Evolutionary conservation across 306 rosid genomes (phyloP).

Genomic region (Ormosia emarginata): DNA sequence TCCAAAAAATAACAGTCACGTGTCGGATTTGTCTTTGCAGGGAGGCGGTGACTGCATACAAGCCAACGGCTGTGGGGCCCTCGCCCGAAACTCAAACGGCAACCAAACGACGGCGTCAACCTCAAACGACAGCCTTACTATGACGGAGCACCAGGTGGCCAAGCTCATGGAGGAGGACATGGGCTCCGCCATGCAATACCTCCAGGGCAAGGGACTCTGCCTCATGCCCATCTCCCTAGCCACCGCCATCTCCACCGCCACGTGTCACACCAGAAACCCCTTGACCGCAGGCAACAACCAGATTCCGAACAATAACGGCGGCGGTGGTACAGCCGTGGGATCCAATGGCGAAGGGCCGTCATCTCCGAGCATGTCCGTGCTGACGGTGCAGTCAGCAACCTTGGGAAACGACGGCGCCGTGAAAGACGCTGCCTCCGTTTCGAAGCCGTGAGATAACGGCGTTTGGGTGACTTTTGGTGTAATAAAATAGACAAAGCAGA

Average conservation of each 20-base stretch:
- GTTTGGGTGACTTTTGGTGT: constrained; percentile 26
- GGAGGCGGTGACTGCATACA: constrained; percentile 79
- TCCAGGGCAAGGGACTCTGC: constrained; percentile 84
- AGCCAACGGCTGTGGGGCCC: constrained; percentile 38
- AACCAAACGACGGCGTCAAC: constrained; percentile 48
- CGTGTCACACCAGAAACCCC: constrained; percentile 67
- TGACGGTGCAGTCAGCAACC: constrained; percentile 74
- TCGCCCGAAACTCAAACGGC: constrained; percentile 18
- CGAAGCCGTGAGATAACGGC: constrained; percentile 63
- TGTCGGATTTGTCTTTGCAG: constrained; percentile 35
- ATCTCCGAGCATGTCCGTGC: constrained; percentile 78
- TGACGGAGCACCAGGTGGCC: constrained; percentile 85
- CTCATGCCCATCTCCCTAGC: constrained; percentile 91
- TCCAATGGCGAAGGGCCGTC: constrained; percentile 71
- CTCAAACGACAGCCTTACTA: constrained; percentile 58
- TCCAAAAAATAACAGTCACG: background rate
- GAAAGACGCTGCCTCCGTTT: constrained; percentile 70
- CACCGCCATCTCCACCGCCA: constrained; percentile 82
- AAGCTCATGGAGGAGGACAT: constrained; percentile 84
- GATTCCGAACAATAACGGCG: background rate
- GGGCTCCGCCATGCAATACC: constrained; percentile 95
- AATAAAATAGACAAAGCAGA: background rate
- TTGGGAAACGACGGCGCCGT: constrained; percentile 48
- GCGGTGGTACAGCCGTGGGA: background rate
- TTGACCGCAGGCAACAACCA: constrained; percentile 9